Percentiles rank a stretch among this genome's conserved stretches.
These are phyloP conservation scores for Tuber magnatum DNA, from an alignment of 495 filamentous ascomycete species.

Conservation along the genomic window DNA sequence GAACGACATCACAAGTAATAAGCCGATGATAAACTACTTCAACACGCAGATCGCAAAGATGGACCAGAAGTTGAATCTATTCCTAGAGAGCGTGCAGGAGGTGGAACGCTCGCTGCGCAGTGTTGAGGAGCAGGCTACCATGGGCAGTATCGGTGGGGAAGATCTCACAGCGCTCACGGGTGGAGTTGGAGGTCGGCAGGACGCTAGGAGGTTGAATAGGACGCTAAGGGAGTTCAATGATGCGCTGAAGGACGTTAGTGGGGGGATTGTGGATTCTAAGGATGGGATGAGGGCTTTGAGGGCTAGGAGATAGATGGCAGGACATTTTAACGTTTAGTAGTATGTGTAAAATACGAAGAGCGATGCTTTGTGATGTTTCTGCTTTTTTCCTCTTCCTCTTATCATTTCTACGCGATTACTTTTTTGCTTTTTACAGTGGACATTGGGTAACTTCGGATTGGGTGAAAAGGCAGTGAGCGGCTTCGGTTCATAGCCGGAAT, in stretches of 20 bases:
- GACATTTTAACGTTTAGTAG: slow-evolving; percentile 7
- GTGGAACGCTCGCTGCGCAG: slow-evolving; percentile 37
- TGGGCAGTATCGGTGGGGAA: slow-evolving; percentile 23
- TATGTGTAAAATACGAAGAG: slow-evolving; percentile 10
- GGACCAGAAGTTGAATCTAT: slow-evolving; percentile 32
- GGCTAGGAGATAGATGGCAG: slow-evolving; percentile 20
- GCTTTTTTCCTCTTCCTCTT: neutral
- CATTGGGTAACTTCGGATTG: neutral
- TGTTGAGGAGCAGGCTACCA: slow-evolving; percentile 34
- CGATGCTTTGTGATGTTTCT: neutral
- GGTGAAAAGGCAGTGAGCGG: neutral
- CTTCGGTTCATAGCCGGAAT: neutral
- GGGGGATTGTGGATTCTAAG: slow-evolving; percentile 37
- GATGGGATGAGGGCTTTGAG: slow-evolving; percentile 36
- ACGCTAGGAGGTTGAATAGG: slow-evolving; percentile 36
- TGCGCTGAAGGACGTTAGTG: slow-evolving; percentile 36
- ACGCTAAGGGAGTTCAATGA: slow-evolving; percentile 40
- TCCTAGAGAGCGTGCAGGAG: slow-evolving; percentile 35
- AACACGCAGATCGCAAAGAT: slow-evolving; percentile 33
- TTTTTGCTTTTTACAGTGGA: neutral
- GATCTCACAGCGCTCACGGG: slow-evolving; percentile 27
- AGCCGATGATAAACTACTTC: slow-evolving; percentile 39
- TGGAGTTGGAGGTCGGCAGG: slow-evolving; percentile 33
- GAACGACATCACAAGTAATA: slow-evolving; percentile 39
- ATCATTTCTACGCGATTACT: neutral